Conservation (phyloP, 2,329 filamentous ascomycete genomes). For the Stachybotrys chartarum region DNA sequence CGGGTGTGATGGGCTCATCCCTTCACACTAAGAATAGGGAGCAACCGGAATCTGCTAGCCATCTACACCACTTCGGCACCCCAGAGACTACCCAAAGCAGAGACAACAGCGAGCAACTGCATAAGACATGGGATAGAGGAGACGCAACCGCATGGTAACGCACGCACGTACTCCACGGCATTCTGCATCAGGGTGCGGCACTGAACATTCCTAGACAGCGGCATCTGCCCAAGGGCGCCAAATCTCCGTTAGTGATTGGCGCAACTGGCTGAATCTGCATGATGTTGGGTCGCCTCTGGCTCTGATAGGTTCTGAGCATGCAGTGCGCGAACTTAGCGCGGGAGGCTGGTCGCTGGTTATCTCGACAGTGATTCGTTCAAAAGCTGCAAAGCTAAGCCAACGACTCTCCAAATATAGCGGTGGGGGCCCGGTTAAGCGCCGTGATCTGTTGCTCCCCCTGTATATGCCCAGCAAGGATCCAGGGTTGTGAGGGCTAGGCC, state of each 20-base stretch:
- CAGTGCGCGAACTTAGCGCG: not conserved
- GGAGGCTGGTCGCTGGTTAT: conserved; percentile 1
- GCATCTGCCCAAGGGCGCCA: conserved; percentile 5
- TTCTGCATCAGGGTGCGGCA: not conserved
- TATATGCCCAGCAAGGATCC: not conserved
- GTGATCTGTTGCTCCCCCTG: conserved; percentile 9
- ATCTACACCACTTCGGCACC: not conserved
- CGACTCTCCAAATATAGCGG: conserved; percentile 21
- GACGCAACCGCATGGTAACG: not conserved
- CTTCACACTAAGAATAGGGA: not conserved
- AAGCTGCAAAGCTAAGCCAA: conserved; percentile 4
- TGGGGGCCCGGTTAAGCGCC: conserved; percentile 14
- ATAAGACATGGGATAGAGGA: not conserved
- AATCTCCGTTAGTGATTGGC: conserved; percentile 4
- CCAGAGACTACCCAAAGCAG: not conserved
- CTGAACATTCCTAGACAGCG: not conserved
- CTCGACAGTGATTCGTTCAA: conserved; percentile 1
- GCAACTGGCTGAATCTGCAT: conserved; percentile 2
- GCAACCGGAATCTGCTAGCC: not conserved
- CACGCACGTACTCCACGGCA: not conserved
- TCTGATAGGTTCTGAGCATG: not conserved
- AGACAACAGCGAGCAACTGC: not conserved
- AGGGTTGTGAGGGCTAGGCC: not conserved
- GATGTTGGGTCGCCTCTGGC: not conserved
- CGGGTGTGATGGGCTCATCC: conserved; percentile 5